Base-by-base conservation (phyloP, 2,329 filamentous ascomycete species). In the Hymenoscyphus infarciens region DNA sequence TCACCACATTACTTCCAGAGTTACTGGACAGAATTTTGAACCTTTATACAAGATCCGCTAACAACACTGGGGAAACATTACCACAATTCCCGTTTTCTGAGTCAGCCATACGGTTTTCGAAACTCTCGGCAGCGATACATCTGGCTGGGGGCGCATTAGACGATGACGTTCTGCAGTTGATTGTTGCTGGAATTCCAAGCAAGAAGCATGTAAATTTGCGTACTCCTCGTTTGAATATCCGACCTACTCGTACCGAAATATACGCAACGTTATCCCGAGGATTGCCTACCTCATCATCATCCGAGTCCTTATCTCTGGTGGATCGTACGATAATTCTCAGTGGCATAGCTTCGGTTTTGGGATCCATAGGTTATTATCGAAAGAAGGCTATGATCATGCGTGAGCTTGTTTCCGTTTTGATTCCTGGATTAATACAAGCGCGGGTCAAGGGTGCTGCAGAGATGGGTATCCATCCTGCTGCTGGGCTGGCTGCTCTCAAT, bases 391-490 rank as follows among this genome's bases (percentile, higher is more conserved):
- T 98, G 77, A 86, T 97, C 0, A 83, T 97, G 70, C 88, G 91
- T 69, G 92, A 97, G 72, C 82, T 98, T 57, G 83, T 99, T 8
- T 88, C 87, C 3, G 87, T 92, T 16, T 81, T 98, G 49, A 91
- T 96, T 59, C 88, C 88, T 38, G 92, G 91, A 2, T 81, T 99
- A 8, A 88, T 97, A 4, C 92, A 97, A 75, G 95, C 95, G 16
- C 85, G 95, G 45, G 97, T 96, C 56, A 84, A 94, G 56, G 94
- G 94, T 35, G 95, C 95, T 49, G 93, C 95, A n/a, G 95, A 98
- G 73, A 91, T 95, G 71, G 95, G 94, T 3, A 91, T 99, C 39
- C 94, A 98, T 76, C 95, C 95, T 49, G 94, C 94, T 19, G 92
- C 94, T 10, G 93, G 92, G 0, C 79, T 97, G 58, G 87, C 92